Conservation (phyloP, 2,329 filamentous ascomycete genomes). For the Monilinia fructicola region DNA sequence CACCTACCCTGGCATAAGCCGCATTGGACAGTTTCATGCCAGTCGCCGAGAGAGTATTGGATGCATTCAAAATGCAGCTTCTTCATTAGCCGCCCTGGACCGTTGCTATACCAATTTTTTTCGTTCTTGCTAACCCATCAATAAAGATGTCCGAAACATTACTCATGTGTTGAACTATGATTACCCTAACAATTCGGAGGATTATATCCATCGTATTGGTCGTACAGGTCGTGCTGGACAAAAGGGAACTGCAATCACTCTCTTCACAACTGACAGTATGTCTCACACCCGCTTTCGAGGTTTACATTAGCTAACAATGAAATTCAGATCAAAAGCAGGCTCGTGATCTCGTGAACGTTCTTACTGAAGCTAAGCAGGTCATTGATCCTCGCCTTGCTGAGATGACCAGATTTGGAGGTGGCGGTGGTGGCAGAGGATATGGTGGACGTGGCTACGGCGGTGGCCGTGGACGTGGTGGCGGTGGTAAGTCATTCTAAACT, state of each 20-base stretch:
- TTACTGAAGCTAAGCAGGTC: conserved; percentile 96
- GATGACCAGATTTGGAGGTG: conserved; percentile 85
- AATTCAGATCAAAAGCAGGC: conserved; percentile 83
- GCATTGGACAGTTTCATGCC: conserved; percentile 43
- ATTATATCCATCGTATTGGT: conserved; percentile 96
- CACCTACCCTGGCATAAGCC: conserved; percentile 50
- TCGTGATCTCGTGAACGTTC: conserved; percentile 90
- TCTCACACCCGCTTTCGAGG: conserved; percentile 39
- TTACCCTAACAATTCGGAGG: conserved; percentile 98
- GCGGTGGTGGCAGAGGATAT: conserved; percentile 46
- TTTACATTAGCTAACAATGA: conserved; percentile 33
- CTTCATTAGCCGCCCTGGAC: conserved; percentile 52
- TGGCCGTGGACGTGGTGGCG: conserved; percentile 55
- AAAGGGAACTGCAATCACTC: conserved; percentile 92
- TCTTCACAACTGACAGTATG: conserved; percentile 99
- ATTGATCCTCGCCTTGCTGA: conserved; percentile 94
- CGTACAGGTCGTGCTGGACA: conserved; percentile 94
- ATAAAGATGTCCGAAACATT: conserved; percentile 99
- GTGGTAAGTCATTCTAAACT: conserved; percentile 43
- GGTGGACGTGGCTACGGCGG: conserved; percentile 48
- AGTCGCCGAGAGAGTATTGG: conserved; percentile 45
- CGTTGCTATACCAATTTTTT: conserved; percentile 57
- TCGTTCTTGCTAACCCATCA: conserved; percentile 77
- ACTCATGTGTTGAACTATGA: conserved; percentile 99
- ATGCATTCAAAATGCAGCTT: conserved; percentile 41